phyloP scores from a whole-genome alignment of 2,329 filamentous ascomycete species.

The Stagonosporopsis tanaceti region DNA sequence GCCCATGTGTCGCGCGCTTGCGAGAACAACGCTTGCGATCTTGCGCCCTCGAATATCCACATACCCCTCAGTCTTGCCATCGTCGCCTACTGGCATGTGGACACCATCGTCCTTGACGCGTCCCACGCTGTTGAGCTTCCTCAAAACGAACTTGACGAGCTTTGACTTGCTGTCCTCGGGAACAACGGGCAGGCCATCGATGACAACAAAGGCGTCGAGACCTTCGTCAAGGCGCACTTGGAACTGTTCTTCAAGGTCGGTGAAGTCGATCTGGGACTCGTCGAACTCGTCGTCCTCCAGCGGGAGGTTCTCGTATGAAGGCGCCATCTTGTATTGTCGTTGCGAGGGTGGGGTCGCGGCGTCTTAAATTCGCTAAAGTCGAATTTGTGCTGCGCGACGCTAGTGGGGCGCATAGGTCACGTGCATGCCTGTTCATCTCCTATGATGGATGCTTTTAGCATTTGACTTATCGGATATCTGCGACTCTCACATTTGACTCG shows the following conservation, averaged over 20 bases:
- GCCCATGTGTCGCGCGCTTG: conserved; percentile 1
- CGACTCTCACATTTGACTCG: neutral
- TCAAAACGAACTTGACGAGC: conserved; percentile 93
- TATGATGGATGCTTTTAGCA: neutral
- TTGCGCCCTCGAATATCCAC: conserved; percentile 39
- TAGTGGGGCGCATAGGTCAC: conserved; percentile 15
- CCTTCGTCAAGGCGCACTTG: conserved; percentile 96
- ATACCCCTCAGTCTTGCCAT: conserved; percentile 86
- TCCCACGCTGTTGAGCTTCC: conserved; percentile 88
- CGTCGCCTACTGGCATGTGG: conserved; percentile 91
- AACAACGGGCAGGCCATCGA: conserved; percentile 92
- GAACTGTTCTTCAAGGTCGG: conserved; percentile 91
- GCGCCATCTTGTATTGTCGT: conserved; percentile 74
- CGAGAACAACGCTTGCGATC: conserved; percentile 10
- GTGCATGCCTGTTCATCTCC: neutral
- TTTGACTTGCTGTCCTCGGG: conserved; percentile 91
- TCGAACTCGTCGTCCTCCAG: conserved; percentile 89
- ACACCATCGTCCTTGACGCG: conserved; percentile 85
- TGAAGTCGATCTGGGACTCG: conserved; percentile 93
- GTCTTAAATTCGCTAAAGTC: conserved; percentile 27
- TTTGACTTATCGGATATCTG: neutral
- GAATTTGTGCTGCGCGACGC: conserved; percentile 39
- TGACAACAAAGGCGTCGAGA: conserved; percentile 93
- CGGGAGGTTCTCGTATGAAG: conserved; percentile 88
- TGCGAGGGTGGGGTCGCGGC: conserved; percentile 30